These are phyloP conservation scores for Suillus clintonianus DNA, from an alignment of 768 basidiomycete genomes.

Conservation along the genomic window DNA sequence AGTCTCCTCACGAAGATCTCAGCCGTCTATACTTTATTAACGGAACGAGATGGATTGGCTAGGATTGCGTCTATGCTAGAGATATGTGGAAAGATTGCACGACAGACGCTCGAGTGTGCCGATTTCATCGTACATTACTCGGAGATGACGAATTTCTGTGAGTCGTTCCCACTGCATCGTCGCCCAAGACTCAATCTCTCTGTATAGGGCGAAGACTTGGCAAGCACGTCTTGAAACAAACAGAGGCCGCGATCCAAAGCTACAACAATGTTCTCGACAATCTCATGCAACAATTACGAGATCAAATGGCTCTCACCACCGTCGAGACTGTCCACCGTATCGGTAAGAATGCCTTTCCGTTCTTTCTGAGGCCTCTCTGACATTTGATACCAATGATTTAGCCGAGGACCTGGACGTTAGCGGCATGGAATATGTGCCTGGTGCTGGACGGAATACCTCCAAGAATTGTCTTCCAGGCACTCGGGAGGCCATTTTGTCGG, in stretches of 20 bases:
- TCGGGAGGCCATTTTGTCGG: constrained; percentile 8
- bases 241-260: background rate
- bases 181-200: background rate
- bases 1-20: background rate
- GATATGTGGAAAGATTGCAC: background rate
- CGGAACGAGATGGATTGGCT: background rate
- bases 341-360: background rate
- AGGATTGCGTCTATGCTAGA: background rate
- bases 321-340: background rate
- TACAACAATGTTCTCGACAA: background rate
- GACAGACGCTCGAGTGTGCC: constrained; percentile 25
- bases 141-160: constrained; percentile 22
- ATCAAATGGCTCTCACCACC: background rate
- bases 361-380: background rate
- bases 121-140: constrained; percentile 31
- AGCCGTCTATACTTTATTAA: background rate
- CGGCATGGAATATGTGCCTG: background rate
- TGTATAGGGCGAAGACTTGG: background rate
- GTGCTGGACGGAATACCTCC: background rate
- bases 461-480: constrained; percentile 16
- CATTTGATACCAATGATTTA: background rate
- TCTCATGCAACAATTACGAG: constrained; percentile 7
- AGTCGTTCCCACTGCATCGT: background rate
- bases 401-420: background rate
- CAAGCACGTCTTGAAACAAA: background rate